phyloP scores from a whole-genome alignment of 306 rosid species.

The Styphnolobium japonicum region DNA sequence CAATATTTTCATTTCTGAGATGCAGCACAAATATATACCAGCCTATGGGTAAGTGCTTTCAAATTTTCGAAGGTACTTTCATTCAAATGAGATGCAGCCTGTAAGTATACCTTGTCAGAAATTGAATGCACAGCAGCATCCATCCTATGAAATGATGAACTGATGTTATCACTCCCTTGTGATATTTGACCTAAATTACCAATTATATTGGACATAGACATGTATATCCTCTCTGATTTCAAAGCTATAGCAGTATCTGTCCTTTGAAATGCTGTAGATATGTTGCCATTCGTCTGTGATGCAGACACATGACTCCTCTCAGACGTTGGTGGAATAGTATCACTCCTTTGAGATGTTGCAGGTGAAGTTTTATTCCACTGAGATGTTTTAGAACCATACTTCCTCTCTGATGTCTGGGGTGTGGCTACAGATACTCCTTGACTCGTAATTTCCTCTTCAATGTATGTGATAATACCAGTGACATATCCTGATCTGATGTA shows the following conservation, averaged over 20 bases:
- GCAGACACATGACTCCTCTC: constrained; percentile 32
- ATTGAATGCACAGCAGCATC: constrained; percentile 31
- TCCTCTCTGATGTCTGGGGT: constrained; percentile 43
- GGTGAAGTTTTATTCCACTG: constrained; percentile 41
- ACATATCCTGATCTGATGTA: constrained; percentile 37
- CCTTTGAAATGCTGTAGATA: constrained; percentile 35
- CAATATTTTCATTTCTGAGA: constrained; percentile 39
- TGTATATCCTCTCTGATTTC: constrained; percentile 34
- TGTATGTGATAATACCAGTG: constrained; percentile 38
- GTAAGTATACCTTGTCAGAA: constrained; percentile 30
- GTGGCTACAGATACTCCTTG: constrained; percentile 31
- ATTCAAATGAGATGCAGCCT: constrained; percentile 39
- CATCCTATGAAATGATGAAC: constrained; percentile 24
- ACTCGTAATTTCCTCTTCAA: constrained; percentile 34
- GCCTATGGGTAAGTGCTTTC: constrained; percentile 41
- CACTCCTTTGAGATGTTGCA: constrained; percentile 39
- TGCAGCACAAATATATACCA: constrained; percentile 37
- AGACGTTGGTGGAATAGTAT: constrained; percentile 34
- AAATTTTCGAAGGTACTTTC: constrained; percentile 28
- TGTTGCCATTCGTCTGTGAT: constrained; percentile 31
- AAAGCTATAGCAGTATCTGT: constrained; percentile 24
- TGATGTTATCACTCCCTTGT: constrained; percentile 34
- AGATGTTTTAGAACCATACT: constrained; percentile 36
- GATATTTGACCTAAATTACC: constrained; percentile 20
- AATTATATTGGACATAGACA: constrained; percentile 30